These are phyloP conservation scores for Dillenia turbinata DNA, from an alignment of 164 flowering plant genomes.

Conservation along the genomic window DNA sequence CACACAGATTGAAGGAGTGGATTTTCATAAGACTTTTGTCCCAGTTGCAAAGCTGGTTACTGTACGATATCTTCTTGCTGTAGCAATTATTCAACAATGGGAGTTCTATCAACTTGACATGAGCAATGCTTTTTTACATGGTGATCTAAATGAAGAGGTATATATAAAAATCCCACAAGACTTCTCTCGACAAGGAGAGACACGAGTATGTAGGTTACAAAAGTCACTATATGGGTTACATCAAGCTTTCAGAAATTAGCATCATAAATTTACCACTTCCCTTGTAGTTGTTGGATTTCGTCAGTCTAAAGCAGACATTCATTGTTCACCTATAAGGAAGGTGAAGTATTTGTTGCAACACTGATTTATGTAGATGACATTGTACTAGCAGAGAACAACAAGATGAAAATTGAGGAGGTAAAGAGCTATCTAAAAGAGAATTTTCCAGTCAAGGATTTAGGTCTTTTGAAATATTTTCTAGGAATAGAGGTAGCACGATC, in stretches of 20 bases:
- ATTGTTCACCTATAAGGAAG: neutral
- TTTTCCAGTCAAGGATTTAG: constrained; percentile 4
- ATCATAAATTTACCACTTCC: neutral
- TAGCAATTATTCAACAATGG: neutral
- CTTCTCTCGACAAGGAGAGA: neutral
- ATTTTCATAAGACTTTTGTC: neutral
- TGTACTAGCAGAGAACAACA: neutral
- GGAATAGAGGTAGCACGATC: constrained; percentile 9
- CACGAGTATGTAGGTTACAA: neutral
- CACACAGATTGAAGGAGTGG: neutral
- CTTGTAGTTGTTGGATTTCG: neutral
- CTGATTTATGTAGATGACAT: constrained; percentile 4
- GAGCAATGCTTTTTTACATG: constrained; percentile 7
- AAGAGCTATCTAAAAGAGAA: neutral
- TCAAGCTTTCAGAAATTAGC: constrained; percentile 3
- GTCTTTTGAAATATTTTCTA: constrained; percentile 6
- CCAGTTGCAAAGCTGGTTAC: neutral
- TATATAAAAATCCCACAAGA: constrained; percentile 6
- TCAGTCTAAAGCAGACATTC: constrained; percentile 1
- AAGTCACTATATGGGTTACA: constrained; percentile 4
- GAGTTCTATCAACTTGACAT: neutral
- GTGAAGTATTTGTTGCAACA: too few relatives aligned
- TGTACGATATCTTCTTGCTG: neutral
- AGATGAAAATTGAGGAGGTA: neutral
- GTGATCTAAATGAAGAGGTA: constrained; percentile 3